Base-by-base conservation (phyloP, 805 yeast species). In the Cyberlindnera mycetangii region DNA sequence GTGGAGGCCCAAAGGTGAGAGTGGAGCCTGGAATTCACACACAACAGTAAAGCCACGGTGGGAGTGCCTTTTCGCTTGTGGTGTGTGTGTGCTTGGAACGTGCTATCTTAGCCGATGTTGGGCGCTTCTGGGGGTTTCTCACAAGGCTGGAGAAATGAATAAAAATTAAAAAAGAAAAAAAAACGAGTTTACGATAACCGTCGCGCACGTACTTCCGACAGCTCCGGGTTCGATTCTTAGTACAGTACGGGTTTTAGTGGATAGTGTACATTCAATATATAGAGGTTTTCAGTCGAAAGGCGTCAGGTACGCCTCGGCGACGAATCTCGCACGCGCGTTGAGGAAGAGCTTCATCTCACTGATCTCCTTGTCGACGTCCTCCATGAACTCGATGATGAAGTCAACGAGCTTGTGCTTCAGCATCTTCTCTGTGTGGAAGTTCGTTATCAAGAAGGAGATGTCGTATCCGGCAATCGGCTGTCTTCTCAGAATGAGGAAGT, bases 381-480 rank as follows among this genome's bases (percentile, higher is more conserved):
- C 98, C 98, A 93, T 90, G 66, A 93, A 93, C 70, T 93, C 98
- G 55, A 93, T 89, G 55, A 93, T 90, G 66, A 93, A 93, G 66
- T 93, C 99, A 35, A 93, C 96, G 57, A 93, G 76, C 68, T 93
- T 93, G 58, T 85, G 90, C 70, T 93, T 92, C 69, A 90, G 78
- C 96, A 93, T 89, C 53, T 85, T 84, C 66, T 92, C 97, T 10
- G 97, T 89, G 67, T 93, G 99, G 68, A 82, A 83, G 68, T 92
- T 93, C 35, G 98, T 92, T 56, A 93, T 79, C 61, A 93, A 73
- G 63, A 93, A 93, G 18, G 97, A 88, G 52, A 93, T 89, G 61
- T 92, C 97, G 64, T 87, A 93, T 37, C 95, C 96, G 52, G 80
- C 76, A 42, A 92, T 82, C 18, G 99, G 97, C 28, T 78, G 83